phyloP scores from a whole-genome alignment of 345 rosid species.

The Laguncularia racemosa region DNA sequence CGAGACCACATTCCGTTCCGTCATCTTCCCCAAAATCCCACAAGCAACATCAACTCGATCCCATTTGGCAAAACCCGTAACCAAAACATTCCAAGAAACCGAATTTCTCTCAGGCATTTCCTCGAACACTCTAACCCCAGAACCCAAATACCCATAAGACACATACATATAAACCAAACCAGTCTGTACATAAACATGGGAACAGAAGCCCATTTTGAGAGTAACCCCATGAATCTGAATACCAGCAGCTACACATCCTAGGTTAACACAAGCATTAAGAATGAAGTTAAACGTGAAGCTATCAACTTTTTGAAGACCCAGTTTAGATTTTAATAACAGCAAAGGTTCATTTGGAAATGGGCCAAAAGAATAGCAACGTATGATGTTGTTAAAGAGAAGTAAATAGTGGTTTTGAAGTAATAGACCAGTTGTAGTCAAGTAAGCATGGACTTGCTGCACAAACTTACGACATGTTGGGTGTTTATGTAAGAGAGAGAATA shows the following conservation, averaged over 20 bases:
- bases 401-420: conserved; percentile 11
- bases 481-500: conserved; percentile 23
- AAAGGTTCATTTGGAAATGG: conserved; percentile 32
- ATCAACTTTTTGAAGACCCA: conserved; percentile 32
- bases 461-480: conserved; percentile 19
- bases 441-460: conserved; percentile 43
- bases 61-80: conserved; percentile 57
- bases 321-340: conserved; percentile 21
- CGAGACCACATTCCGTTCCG: conserved; percentile 52
- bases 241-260: conserved; percentile 27
- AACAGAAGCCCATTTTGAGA: conserved; percentile 51
- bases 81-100: conserved; percentile 81
- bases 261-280: conserved; percentile 28
- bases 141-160: conserved; percentile 13
- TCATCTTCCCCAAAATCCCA: conserved; percentile 57
- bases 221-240: conserved; percentile 50
- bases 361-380: conserved; percentile 43
- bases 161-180: conserved; percentile 44
- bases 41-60: conserved; percentile 52
- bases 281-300: conserved; percentile 61
- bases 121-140: conserved; percentile 48
- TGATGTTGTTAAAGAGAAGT: conserved; percentile 40
- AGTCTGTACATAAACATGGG: conserved; percentile 65
- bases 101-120: conserved; percentile 54
- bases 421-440: conserved; percentile 27